Conservation (phyloP, 148 eudicot genomes). For the Drosera capensis region DNA sequence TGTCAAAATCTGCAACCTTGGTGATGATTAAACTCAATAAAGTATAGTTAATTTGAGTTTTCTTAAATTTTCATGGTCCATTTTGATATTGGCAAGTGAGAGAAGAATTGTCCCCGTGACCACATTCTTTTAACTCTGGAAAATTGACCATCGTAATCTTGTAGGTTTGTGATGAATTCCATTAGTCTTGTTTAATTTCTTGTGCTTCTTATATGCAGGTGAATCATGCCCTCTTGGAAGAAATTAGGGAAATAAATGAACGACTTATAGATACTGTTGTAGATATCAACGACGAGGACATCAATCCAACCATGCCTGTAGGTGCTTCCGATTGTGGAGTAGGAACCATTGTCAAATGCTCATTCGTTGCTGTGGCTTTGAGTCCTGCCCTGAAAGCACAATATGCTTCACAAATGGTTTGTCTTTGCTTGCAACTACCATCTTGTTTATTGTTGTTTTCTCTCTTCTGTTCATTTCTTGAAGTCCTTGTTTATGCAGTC, state of each 20-base stretch:
- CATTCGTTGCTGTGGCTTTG: slow-evolving; percentile 53
- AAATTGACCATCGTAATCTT: too few relatives aligned
- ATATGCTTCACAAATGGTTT: slow-evolving; percentile 84
- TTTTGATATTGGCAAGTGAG: too few relatives aligned
- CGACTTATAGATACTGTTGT: slow-evolving; percentile 69
- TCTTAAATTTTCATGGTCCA: too few relatives aligned
- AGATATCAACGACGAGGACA: slow-evolving; percentile 48
- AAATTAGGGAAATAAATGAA: slow-evolving; percentile 64
- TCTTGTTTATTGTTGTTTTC: too few relatives aligned
- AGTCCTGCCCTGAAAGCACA: slow-evolving; percentile 67
- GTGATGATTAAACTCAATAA: too few relatives aligned
- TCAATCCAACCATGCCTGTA: slow-evolving; percentile 42
- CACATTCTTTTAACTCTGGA: too few relatives aligned
- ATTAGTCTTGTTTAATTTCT: too few relatives aligned
- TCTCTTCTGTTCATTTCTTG: background rate
- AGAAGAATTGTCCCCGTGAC: too few relatives aligned
- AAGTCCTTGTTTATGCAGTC: slow-evolving; percentile 38
- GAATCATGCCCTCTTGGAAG: slow-evolving; percentile 62
- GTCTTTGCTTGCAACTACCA: too few relatives aligned
- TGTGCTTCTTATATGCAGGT: slow-evolving; percentile 32
- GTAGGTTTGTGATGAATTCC: too few relatives aligned
- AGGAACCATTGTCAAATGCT: slow-evolving; percentile 72
- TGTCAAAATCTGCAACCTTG: too few relatives aligned
- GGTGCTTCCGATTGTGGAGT: slow-evolving; percentile 45
- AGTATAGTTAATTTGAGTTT: too few relatives aligned